These are phyloP conservation scores for Esteya vermicola DNA, from an alignment of 2,329 filamentous ascomycete species.

Conservation along the genomic window DNA sequence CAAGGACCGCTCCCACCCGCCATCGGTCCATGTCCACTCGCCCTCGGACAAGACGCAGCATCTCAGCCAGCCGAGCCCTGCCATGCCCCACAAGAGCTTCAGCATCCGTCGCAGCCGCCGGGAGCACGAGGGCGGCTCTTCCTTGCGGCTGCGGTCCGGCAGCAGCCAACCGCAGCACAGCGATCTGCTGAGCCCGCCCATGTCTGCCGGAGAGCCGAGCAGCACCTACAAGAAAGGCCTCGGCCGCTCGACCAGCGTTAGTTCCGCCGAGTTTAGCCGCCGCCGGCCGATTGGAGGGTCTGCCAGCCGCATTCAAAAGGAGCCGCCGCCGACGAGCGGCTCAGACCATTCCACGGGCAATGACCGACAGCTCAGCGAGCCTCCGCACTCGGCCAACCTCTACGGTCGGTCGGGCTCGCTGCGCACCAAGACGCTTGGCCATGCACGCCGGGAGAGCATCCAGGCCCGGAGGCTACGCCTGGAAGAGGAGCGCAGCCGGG, in stretches of 20 bases:
- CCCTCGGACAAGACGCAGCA: too few species aligned
- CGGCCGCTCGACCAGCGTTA: conserved; percentile 81
- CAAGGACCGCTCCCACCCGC: conserved; percentile 55
- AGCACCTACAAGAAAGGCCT: conserved; percentile 50
- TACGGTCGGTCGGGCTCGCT: conserved; percentile 44
- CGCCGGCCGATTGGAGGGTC: conserved; percentile 30
- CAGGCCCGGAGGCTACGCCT: conserved; percentile 67
- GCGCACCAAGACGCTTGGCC: conserved; percentile 76
- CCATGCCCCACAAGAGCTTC: conserved; percentile 69
- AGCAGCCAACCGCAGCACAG: conserved; percentile 60
- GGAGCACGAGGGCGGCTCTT: conserved; percentile 35
- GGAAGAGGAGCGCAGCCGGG: conserved; percentile 31
- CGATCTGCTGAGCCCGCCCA: conserved; percentile 63
- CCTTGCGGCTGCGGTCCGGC: conserved; percentile 33
- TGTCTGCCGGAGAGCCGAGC: conserved; percentile 40
- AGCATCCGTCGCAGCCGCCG: conserved; percentile 54
- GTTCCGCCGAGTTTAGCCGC: conserved; percentile 67
- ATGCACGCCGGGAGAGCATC: conserved; percentile 81
- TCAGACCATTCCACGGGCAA: conserved; percentile 58
- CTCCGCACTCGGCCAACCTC: conserved; percentile 27
- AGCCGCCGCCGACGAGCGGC: conserved; percentile 61
- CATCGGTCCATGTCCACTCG: conserved; percentile 34
- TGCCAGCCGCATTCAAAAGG: conserved; percentile 32
- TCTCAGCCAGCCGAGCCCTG: conserved; percentile 19
- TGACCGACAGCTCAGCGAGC: conserved; percentile 36